Percentiles rank a stretch among this genome's conserved stretches.
Conservation (phyloP, 345 rosid genomes). For the Moricandia arvensis region DNA sequence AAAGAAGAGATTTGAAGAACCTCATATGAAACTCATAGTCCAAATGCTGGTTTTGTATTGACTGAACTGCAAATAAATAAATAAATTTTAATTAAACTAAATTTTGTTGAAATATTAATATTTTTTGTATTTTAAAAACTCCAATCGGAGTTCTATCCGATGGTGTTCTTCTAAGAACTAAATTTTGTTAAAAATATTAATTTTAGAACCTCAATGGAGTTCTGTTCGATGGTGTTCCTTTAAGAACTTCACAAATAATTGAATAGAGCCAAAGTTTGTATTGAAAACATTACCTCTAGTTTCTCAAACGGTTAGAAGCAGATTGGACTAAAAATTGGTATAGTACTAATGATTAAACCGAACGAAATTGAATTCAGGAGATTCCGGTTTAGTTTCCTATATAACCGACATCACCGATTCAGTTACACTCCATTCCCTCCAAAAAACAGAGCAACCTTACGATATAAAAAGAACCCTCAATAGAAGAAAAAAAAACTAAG, state of each 20-base stretch:
- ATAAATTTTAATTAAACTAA: no score
- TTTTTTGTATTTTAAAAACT: no score
- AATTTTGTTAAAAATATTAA: no score
- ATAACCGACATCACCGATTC: not conserved
- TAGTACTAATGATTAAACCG: not conserved
- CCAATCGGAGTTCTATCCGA: no score
- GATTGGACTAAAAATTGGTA: not conserved
- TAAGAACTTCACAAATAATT: not conserved
- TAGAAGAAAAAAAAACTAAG: not conserved
- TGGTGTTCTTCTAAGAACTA: no score
- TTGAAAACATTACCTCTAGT: not conserved
- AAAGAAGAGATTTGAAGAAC: no score
- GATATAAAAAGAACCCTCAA: not conserved
- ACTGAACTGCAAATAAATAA: no score
- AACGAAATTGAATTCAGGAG: not conserved
- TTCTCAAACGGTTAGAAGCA: not conserved
- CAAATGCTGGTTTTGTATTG: no score
- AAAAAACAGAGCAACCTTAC: not conserved
- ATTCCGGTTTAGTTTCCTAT: not conserved
- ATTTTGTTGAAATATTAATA: no score
- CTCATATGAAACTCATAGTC: no score
- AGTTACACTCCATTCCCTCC: slow-evolving; percentile 5
- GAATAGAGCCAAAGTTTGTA: not conserved
- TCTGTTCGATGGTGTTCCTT: no score
- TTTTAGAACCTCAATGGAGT: no score